These are phyloP conservation scores for Psilocybe cyanescens DNA, from an alignment of 768 basidiomycete genomes.

Conservation along the genomic window DNA sequence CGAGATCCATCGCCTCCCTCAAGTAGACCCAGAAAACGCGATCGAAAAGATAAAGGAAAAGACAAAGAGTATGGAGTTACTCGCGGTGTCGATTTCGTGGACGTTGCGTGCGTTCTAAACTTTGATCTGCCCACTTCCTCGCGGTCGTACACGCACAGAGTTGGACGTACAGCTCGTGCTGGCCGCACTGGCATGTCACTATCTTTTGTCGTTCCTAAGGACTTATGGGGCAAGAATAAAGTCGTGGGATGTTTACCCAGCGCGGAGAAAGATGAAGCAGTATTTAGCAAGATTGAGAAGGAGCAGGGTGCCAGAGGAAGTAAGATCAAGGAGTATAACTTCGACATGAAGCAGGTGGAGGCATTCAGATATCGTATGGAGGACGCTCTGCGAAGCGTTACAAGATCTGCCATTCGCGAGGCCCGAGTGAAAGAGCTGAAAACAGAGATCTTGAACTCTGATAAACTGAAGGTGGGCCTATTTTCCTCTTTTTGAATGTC, in stretches of 20 bases:
- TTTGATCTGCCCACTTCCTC: conserved; percentile 94
- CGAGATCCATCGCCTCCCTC: conserved; percentile 47
- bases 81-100: conserved; percentile 95
- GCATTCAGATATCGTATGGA: conserved; percentile 99
- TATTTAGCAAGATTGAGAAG: conserved; percentile 77
- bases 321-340: conserved; percentile 86
- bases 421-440: conserved; percentile 94
- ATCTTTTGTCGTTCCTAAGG: conserved; percentile 79
- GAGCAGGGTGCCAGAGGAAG: conserved; percentile 67
- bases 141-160: conserved; percentile 91
- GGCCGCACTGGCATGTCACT: conserved; percentile 92
- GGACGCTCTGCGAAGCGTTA: conserved; percentile 89
- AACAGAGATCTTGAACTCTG: conserved; percentile 90
- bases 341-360: conserved; percentile 95
- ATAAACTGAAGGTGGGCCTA: conserved; percentile 85
- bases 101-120: conserved; percentile 96
- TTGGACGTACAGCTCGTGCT: conserved; percentile 95
- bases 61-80: conserved; percentile 93
- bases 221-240: conserved; percentile 75
- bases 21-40: conserved; percentile 41
- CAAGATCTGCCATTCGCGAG: conserved; percentile 83
- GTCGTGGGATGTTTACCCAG: conserved; percentile 70
- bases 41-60: conserved; percentile 54
- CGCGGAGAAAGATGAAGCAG: conserved; percentile 74
- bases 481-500: neutral